Percentiles rank a stretch among this genome's conserved stretches.
phyloP scores from a whole-genome alignment of 192 early-diverging fungal species.

The Backusella sp. region DNA sequence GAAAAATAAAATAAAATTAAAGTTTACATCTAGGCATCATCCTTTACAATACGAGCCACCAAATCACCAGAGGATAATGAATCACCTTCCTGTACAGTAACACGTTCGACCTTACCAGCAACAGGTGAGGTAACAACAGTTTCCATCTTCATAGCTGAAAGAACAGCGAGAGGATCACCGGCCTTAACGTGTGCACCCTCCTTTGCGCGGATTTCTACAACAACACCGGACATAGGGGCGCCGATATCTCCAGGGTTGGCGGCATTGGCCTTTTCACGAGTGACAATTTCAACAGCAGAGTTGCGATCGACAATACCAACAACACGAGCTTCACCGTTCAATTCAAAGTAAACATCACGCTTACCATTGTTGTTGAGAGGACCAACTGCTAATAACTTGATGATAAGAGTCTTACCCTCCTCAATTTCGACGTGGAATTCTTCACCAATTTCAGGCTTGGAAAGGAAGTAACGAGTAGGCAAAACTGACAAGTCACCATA shows the following conservation, averaged over 20 bases:
- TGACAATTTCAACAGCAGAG: conserved; percentile 60
- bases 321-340: conserved; percentile 93
- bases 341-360: conserved; percentile 93
- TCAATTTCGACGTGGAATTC: conserved; percentile 88
- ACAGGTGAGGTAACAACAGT: conserved; percentile 84
- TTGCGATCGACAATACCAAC: conserved; percentile 69
- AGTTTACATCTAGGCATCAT: conserved; percentile 21
- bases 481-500: conserved; percentile 88
- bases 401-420: conserved; percentile 86
- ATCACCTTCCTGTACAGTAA: conserved; percentile 73
- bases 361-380: conserved; percentile 74
- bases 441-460: conserved; percentile 82
- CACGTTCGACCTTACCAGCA: conserved; percentile 71
- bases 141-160: conserved; percentile 99
- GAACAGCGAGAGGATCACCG: conserved; percentile 87
- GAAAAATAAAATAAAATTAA: neutral
- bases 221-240: conserved; percentile 96
- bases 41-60: conserved; percentile 67
- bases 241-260: conserved; percentile 79
- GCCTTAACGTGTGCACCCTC: conserved; percentile 80
- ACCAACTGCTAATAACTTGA: conserved; percentile 89
- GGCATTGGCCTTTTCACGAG: conserved; percentile 76
- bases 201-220: conserved; percentile 88
- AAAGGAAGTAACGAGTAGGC: conserved; percentile 90
- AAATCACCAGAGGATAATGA: conserved; percentile 83